Conservation (phyloP, 1,284 basidiomycete species). For the Naganishia sp. region DNA sequence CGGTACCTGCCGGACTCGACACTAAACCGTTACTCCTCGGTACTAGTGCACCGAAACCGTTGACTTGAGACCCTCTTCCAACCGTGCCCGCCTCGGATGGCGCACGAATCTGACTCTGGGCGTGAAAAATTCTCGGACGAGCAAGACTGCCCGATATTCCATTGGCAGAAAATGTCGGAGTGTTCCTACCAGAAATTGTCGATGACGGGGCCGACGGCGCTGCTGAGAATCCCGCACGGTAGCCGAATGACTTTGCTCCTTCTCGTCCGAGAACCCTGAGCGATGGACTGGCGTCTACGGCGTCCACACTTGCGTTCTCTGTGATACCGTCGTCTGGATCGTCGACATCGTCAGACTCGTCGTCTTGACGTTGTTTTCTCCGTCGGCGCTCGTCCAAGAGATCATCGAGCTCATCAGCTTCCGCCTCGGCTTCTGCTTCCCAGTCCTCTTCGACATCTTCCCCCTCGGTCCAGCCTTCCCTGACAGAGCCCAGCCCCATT, state of each 20-base stretch:
- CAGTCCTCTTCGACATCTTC: slow-evolving; percentile 59
- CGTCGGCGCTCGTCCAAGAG: slow-evolving; percentile 4
- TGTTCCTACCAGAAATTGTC: slow-evolving; percentile 60
- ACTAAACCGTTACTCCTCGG: slow-evolving; percentile 33
- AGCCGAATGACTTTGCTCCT: background rate
- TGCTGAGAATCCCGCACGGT: slow-evolving; percentile 27
- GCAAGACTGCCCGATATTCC: slow-evolving; percentile 54
- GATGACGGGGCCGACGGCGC: slow-evolving; percentile 70
- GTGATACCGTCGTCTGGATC: slow-evolving; percentile 23
- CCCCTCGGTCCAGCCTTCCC: slow-evolving; percentile 57
- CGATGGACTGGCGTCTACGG: slow-evolving; percentile 29
- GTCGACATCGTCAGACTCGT: slow-evolving; percentile 40
- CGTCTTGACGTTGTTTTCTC: slow-evolving; percentile 35
- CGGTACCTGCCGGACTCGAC: slow-evolving; percentile 49
- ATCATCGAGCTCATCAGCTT: slow-evolving; percentile 31
- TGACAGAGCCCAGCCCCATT: slow-evolving; percentile 39
- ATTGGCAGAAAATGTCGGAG: background rate
- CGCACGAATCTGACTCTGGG: slow-evolving; percentile 64
- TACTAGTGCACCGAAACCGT: background rate
- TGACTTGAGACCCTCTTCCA: slow-evolving; percentile 30
- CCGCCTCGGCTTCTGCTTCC: slow-evolving; percentile 37
- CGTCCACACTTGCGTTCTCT: slow-evolving; percentile 23
- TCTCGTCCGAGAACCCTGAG: slow-evolving; percentile 2
- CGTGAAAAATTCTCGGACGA: slow-evolving; percentile 71
- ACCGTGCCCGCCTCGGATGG: slow-evolving; percentile 52